phyloP scores from a whole-genome alignment of 2,329 filamentous ascomycete genomes.

The Penicillium sp. region DNA sequence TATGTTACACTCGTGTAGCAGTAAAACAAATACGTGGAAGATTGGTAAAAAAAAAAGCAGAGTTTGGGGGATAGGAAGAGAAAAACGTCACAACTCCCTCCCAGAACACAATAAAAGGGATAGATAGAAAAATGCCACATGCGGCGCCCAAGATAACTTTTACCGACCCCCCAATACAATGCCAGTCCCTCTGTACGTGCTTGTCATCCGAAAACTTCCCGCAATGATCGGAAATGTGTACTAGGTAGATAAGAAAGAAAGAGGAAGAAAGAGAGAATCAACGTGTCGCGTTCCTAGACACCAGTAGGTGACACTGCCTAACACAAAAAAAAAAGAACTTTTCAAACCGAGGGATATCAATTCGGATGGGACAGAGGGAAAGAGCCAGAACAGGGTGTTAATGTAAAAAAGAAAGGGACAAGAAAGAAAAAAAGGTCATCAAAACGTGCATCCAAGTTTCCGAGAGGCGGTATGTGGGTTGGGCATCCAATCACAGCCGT shows the following conservation, averaged over 20 bases:
- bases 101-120: slow-evolving; percentile 9
- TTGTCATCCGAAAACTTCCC: neutral
- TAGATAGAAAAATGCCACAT: slow-evolving; percentile 9
- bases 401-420: slow-evolving; percentile 24
- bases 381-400: slow-evolving; percentile 23
- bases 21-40: slow-evolving; percentile 1
- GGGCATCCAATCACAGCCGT: slow-evolving; percentile 5
- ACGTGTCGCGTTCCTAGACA: slow-evolving; percentile 34
- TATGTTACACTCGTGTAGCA: slow-evolving; percentile 18
- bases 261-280: slow-evolving; percentile 17
- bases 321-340: slow-evolving; percentile 34
- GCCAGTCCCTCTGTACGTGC: neutral
- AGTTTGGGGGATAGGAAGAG: slow-evolving; percentile 7
- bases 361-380: slow-evolving; percentile 28
- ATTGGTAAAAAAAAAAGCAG: slow-evolving; percentile 1
- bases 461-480: slow-evolving; percentile 21
- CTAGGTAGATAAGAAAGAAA: slow-evolving; percentile 6
- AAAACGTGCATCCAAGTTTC: slow-evolving; percentile 36
- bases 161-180: slow-evolving; percentile 13
- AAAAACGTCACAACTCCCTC: slow-evolving; percentile 14
- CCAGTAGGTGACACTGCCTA: slow-evolving; percentile 34
- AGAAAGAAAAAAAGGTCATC: slow-evolving; percentile 35
- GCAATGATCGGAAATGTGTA: slow-evolving; percentile 7
- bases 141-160: slow-evolving; percentile 22
- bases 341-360: slow-evolving; percentile 46